These are phyloP conservation scores for Corchorus capsularis DNA, from an alignment of 345 rosid species.

Conservation along the genomic window DNA sequence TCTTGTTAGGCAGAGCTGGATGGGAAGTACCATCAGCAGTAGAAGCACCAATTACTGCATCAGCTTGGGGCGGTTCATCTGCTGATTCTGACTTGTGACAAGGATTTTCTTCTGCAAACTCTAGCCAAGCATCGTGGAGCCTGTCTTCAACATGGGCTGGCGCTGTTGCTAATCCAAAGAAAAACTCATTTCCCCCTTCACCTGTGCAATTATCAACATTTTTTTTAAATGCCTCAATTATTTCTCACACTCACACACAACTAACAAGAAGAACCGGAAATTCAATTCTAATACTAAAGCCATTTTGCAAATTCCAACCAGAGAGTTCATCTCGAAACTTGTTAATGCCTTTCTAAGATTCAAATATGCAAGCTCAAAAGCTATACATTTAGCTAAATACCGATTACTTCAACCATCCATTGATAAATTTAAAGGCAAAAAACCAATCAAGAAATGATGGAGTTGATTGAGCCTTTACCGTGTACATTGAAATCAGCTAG, in stretches of 20 bases:
- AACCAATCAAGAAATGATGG: neutral
- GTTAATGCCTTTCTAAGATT: neutral
- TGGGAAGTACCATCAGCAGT: constrained; percentile 61
- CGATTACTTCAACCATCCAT: neutral
- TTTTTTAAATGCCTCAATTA: neutral
- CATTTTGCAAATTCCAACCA: neutral
- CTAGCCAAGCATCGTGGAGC: constrained; percentile 91
- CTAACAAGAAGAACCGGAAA: neutral
- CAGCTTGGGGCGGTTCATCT: constrained; percentile 39
- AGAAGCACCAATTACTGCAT: constrained; percentile 49
- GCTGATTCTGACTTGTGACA: constrained; percentile 38
- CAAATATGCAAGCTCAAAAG: constrained; percentile 7
- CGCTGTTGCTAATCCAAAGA: constrained; percentile 98
- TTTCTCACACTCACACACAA: neutral
- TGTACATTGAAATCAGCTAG: constrained; percentile 69
- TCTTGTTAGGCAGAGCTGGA: constrained; percentile 32
- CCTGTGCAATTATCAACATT: constrained; percentile 3
- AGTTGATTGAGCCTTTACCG: constrained; percentile 26
- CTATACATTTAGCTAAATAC: too few relatives aligned
- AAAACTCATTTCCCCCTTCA: constrained; percentile 59
- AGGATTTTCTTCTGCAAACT: constrained; percentile 74
- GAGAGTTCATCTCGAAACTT: neutral
- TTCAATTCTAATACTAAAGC: neutral
- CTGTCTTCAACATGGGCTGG: constrained; percentile 94
- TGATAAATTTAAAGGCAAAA: neutral